Evolutionary conservation across 257 asterid species (phyloP).

Genomic region (Solanum sitiens): DNA sequence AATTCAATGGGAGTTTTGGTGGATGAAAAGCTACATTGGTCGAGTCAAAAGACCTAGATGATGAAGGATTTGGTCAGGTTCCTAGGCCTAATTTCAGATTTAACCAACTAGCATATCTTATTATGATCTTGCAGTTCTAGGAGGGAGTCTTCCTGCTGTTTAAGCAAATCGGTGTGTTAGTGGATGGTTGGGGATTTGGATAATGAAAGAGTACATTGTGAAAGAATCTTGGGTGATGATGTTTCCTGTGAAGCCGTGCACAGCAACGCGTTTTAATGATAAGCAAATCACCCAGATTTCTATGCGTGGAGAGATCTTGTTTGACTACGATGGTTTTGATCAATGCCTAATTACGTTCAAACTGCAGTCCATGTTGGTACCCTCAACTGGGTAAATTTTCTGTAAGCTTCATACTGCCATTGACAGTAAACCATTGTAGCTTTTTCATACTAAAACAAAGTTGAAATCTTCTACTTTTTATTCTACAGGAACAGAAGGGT

Average conservation of each 20-base stretch:
- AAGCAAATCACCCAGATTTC: not conserved
- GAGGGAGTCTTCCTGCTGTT: not conserved
- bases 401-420: not conserved
- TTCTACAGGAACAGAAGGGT: not conserved
- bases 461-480: not conserved
- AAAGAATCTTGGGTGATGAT: not conserved
- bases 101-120: not conserved
- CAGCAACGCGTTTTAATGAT: not conserved
- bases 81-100: not conserved
- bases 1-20: not conserved
- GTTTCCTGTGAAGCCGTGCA: not conserved
- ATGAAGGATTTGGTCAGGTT: not conserved
- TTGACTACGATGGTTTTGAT: not conserved
- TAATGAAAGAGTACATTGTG: not conserved
- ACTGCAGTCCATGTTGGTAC: not conserved
- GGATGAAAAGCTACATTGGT: not conserved
- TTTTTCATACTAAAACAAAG: not conserved
- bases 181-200: not conserved
- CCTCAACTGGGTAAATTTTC: not conserved
- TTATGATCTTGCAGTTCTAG: not conserved
- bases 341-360: not conserved
- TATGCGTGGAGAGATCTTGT: not conserved
- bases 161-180: not conserved
- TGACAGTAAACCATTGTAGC: not conserved
- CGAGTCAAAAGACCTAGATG: not conserved